Evolutionary conservation across 257 asterid genomes (phyloP).

Genomic region (Eustoma russellianum): DNA sequence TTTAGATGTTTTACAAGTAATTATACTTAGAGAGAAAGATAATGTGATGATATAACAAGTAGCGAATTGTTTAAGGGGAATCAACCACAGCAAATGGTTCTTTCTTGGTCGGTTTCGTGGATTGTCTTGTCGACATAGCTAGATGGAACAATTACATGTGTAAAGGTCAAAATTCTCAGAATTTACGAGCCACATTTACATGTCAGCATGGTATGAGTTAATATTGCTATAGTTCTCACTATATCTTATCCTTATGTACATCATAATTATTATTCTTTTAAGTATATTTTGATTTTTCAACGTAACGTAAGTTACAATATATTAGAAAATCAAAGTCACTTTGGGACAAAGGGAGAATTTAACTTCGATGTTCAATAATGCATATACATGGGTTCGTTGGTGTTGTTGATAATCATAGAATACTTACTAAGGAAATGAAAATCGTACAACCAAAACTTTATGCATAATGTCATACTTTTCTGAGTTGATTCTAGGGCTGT

Average conservation of each 20-base stretch:
- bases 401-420: no score
- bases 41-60: neutral
- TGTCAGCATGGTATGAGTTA: constrained; percentile 4
- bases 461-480: neutral
- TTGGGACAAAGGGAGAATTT: no score
- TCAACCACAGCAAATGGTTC: neutral
- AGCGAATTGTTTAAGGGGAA: neutral
- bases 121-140: constrained; percentile 8
- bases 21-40: neutral
- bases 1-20: no score
- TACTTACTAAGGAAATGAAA: neutral
- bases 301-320: no score
- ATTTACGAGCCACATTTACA: constrained; percentile 6
- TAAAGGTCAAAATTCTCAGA: constrained; percentile 12
- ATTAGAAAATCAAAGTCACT: no score
- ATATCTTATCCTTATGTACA: neutral
- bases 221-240: neutral
- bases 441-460: neutral
- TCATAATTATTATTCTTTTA: neutral
- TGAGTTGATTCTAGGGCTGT: no score
- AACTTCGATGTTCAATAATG: neutral
- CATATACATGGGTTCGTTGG: no score
- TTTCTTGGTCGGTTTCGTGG: neutral
- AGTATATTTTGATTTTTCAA: no score
- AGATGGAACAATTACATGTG: neutral